Evolutionary conservation across 192 early-diverging fungal species (phyloP).

Genomic region (Kickxella alabastrina): DNA sequence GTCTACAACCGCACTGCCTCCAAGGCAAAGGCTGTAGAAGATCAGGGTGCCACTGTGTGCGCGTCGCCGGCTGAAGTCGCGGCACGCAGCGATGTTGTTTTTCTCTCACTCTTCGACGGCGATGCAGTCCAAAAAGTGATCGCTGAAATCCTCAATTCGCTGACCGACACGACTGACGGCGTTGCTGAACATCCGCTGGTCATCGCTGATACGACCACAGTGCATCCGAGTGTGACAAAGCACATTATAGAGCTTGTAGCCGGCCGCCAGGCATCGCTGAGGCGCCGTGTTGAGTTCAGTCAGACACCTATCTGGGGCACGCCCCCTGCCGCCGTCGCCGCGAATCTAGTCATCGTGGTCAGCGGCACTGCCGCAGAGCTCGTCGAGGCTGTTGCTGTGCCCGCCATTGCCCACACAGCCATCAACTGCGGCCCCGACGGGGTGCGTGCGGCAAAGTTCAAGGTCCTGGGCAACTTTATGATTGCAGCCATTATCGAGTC

Average conservation of each 20-base stretch:
- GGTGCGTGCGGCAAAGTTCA: conserved; percentile 49
- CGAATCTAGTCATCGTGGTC: conserved; percentile 53
- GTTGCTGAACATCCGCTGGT: conserved; percentile 12
- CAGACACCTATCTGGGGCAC: conserved; percentile 59
- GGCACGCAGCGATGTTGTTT: conserved; percentile 53
- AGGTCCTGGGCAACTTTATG: conserved; percentile 69
- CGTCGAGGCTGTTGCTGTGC: conserved; percentile 15
- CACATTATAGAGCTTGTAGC: conserved; percentile 22
- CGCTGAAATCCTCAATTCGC: conserved; percentile 30
- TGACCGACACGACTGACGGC: conserved; percentile 1
- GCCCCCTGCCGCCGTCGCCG: conserved; percentile 49
- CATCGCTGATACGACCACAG: conserved; percentile 61
- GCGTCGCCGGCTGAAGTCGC: conserved; percentile 39
- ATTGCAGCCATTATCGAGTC: conserved; percentile 56
- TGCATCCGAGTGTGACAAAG: conserved; percentile 44
- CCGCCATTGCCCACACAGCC: conserved; percentile 41
- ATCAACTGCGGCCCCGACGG: conserved; percentile 55
- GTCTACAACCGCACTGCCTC: conserved; percentile 63
- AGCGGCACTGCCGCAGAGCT: conserved; percentile 24
- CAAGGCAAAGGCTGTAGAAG: conserved; percentile 41
- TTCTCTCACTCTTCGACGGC: conserved; percentile 61
- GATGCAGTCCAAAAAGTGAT: conserved; percentile 52
- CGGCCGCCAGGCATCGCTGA: neutral
- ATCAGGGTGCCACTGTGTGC: conserved; percentile 42
- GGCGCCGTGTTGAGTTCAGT: conserved; percentile 23